Conservation (phyloP, 495 filamentous ascomycete species). For the Xylaria grammica region DNA sequence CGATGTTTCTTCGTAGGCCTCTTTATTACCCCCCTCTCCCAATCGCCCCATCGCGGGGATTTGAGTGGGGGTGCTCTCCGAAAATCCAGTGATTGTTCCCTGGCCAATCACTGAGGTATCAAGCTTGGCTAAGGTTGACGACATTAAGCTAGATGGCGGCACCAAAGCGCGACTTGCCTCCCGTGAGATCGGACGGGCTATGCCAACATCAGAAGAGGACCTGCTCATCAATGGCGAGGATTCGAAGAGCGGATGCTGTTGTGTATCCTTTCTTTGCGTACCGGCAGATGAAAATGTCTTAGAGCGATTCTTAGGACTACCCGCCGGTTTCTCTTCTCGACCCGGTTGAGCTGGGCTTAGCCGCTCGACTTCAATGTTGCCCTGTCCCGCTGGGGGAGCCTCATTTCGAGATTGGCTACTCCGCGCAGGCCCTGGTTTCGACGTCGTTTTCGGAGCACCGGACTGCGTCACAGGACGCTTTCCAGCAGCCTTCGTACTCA, state of each 20-base stretch:
- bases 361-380: background rate
- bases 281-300: slow-evolving; percentile 2
- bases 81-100: slow-evolving; percentile 41
- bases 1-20: slow-evolving; percentile 28
- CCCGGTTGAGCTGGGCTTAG: slow-evolving; percentile 17
- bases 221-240: slow-evolving; percentile 35
- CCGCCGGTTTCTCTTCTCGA: slow-evolving; percentile 15
- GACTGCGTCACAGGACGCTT: slow-evolving; percentile 36
- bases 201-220: slow-evolving; percentile 37
- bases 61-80: slow-evolving; percentile 35
- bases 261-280: slow-evolving; percentile 30
- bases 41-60: background rate
- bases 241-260: slow-evolving; percentile 26
- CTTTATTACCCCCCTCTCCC: background rate
- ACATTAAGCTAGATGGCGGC: slow-evolving; percentile 33
- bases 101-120: slow-evolving; percentile 40
- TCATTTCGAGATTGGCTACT: slow-evolving; percentile 8
- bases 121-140: slow-evolving; percentile 39
- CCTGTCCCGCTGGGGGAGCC: background rate
- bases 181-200: slow-evolving; percentile 26
- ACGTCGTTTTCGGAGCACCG: slow-evolving; percentile 23
- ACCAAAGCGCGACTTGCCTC: slow-evolving; percentile 29
- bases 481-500: slow-evolving; percentile 46
- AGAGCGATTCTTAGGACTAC: slow-evolving; percentile 21
- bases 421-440: slow-evolving; percentile 23